Percentiles rank a stretch among this genome's conserved stretches.
Conservation (phyloP, 2,329 filamentous ascomycete genomes). For the Botryotinia convoluta region DNA sequence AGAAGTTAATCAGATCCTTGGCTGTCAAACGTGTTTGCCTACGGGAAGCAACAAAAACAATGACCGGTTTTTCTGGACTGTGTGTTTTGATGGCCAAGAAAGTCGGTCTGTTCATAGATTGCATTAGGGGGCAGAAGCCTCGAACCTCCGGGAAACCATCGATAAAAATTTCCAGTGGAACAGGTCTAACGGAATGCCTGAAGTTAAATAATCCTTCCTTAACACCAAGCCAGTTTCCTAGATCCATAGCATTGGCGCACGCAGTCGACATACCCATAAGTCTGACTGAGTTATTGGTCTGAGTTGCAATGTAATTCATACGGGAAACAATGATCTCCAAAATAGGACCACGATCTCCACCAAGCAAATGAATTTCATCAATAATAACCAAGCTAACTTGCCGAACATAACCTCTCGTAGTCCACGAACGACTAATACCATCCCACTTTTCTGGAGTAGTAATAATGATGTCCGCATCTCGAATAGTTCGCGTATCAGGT, state of each 20-base stretch:
- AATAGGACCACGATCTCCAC: constrained; percentile 94
- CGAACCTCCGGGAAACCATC: constrained; percentile 94
- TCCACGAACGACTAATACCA: constrained; percentile 98
- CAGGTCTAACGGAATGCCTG: constrained; percentile 91
- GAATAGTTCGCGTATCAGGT: constrained; percentile 91
- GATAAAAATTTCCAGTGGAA: constrained; percentile 93
- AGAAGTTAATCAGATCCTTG: constrained; percentile 94
- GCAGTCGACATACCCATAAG: constrained; percentile 99
- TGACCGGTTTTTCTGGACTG: constrained; percentile 93
- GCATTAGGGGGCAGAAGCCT: constrained; percentile 96
- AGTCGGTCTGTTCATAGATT: constrained; percentile 97
- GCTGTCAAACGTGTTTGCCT: constrained; percentile 92
- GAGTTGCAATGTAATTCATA: constrained; percentile 98
- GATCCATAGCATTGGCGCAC: constrained; percentile 89
- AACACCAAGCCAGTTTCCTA: constrained; percentile 95
- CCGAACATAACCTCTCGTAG: constrained; percentile 92
- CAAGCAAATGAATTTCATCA: constrained; percentile 96
- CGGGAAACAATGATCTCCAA: constrained; percentile 90
- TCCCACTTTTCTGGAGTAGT: constrained; percentile 99
- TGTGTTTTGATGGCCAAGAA: constrained; percentile 96
- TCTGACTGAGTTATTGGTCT: constrained; percentile 84
- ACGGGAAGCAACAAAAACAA: constrained; percentile 95
- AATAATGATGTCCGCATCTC: constrained; percentile 95
- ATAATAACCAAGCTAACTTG: constrained; percentile 97
- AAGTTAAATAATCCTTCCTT: constrained; percentile 97